Evolutionary conservation across 1,284 basidiomycete genomes (phyloP), one percentile per base, ranked within the genome.

Genomic region (Erythrobasidium hasegawianum): DNA sequence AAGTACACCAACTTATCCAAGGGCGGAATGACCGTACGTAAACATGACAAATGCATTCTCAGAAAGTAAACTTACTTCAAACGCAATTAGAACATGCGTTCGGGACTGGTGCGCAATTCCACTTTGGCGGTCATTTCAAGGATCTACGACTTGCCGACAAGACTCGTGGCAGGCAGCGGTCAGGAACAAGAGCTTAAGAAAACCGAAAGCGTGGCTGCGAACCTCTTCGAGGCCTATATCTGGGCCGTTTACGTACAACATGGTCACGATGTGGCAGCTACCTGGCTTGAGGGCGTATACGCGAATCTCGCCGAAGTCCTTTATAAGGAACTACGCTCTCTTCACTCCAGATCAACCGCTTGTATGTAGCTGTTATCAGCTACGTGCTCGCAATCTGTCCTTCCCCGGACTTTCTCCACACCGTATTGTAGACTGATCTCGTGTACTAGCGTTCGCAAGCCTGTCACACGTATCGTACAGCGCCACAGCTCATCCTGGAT

Each of bases 71-170:
- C 43, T 10, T 20, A 26, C 27, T 16, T 47, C n/a, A n/a, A n/a
- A n/a, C n/a, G n/a, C n/a, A n/a, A n/a, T n/a, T n/a, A 61, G 59
- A 20, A 24, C 38, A 61, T 53, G 59, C 59, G 59, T 2, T 53
- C 47, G 22, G 52, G 38, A 14, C 50, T 61, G 4, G 50, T 61
- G 20, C 59, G 59, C 29, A 61, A 61, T 41, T 40, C 18, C 1
- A 61, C 59, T 3, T 49, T 61, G 2, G 47, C 29, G 14, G n/a
- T 47, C 2, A 24, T 61, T 7, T 45, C 59, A 2, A 61, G 33
- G 20, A n/a, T 61, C 8, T 54, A 61, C 24, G 59, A 38, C 47
- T 18, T 61, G 14, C 59, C 33, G 4, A n/a, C 13, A 3, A 33
- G 33, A 11, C 18, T 61, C 11, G 49, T 33, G 2, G 27, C 43